These are phyloP conservation scores for Viridothelium virens DNA, from an alignment of 495 filamentous ascomycete genomes.

Conservation along the genomic window DNA sequence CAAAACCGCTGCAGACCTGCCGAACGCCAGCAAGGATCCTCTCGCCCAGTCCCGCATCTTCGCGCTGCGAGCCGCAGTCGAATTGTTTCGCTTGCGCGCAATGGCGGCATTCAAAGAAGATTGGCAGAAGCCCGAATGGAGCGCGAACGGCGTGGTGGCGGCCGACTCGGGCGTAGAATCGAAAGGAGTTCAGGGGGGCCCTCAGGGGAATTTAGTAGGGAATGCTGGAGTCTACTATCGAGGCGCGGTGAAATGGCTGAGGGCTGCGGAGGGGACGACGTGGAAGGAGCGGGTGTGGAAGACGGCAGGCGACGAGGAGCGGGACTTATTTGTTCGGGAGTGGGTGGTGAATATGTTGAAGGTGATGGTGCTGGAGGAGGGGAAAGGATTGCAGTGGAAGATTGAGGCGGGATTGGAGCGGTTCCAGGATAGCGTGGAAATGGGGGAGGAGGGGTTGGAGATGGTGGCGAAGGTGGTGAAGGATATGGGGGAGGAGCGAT, in stretches of 20 bases:
- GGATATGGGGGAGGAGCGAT: conserved; percentile 14
- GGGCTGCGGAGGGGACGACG: conserved; percentile 12
- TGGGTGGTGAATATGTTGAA: not conserved
- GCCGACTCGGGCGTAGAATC: not conserved
- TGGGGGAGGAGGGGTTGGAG: conserved; percentile 4
- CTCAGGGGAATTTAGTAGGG: conserved; percentile 18
- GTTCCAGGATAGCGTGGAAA: conserved; percentile 7
- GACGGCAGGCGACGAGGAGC: conserved; percentile 9
- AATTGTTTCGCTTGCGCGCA: conserved; percentile 20
- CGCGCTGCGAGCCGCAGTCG: conserved; percentile 20
- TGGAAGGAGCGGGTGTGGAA: not conserved
- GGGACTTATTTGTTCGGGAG: conserved; percentile 9
- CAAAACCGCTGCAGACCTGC: conserved; percentile 15
- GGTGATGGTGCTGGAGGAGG: not conserved
- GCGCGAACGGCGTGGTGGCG: no score
- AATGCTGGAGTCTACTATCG: conserved; percentile 26
- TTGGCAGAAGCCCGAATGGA: no score
- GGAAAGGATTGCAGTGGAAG: not conserved
- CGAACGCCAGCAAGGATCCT: conserved; percentile 8
- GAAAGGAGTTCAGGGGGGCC: conserved; percentile 10
- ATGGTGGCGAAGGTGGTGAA: conserved; percentile 15
- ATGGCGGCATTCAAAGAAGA: not conserved
- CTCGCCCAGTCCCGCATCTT: conserved; percentile 1
- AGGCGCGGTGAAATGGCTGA: conserved; percentile 18
- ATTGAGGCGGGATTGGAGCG: conserved; percentile 7